Base-by-base conservation (phyloP, 2,329 filamentous ascomycete genomes). In the Microdochium bolleyi region DNA sequence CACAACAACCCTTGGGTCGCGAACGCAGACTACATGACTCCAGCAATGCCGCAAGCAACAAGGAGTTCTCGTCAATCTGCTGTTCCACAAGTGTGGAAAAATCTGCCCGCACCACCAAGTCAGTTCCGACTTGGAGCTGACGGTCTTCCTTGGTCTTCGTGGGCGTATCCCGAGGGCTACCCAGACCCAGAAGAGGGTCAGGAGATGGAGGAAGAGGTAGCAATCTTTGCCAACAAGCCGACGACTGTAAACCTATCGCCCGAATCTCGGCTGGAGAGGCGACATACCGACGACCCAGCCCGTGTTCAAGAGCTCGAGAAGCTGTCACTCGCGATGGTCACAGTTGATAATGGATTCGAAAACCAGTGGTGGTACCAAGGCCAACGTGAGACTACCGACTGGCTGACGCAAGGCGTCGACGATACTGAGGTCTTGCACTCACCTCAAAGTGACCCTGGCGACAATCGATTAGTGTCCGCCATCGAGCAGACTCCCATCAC, bases 311-410 rank as follows among this genome's bases (percentile, higher is more conserved):
- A 79, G 48, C 71, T 80, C 2, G 75, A 75, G 52, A 70, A 73
- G 0, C 65, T 81, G 3, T 77, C 76, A 10, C 71, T 72, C 3
- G 78, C 78, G 37, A 73, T 81, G 70, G 73, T 80, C 67, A 80
- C 78, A 2, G 73, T 81, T 2, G 78, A 81, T 59, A 81, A 80
- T 57, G 78, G 78, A 2, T 80, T 81, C 57, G 78, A 81, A 64
- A 73, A 76, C 55, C 77, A 80, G 62, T 80, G 77, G 77, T 80
- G 78, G 77, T 73, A 79, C 57, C 74, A 76, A 55, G 77, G 76
- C 1, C 54, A 55, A 9, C 63, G 70, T 2, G 64, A 67, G 49
- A 56, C 62, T 1, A 62, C 58, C 22, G 54, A 56, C 16, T 55
- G 58, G 50, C 22, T 30, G n/a, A n/a, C 3, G 24, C 24, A 24